Conservation (phyloP, 352 stramenopile genomes). For the Pythium monospermum region DNA sequence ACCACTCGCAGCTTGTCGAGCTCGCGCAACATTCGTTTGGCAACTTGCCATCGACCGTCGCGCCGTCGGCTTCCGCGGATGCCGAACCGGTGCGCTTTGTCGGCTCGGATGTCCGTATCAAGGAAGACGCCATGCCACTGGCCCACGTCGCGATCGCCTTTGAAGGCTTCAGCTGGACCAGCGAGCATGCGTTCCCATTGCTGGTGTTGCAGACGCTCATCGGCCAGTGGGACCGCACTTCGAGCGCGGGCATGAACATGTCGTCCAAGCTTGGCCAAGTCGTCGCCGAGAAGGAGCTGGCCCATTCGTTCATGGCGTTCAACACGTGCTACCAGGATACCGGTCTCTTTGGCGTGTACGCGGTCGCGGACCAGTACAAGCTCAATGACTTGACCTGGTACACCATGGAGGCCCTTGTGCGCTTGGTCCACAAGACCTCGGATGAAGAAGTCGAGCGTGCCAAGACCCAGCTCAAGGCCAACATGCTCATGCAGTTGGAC, state of each 20-base stretch:
- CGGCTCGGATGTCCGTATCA: conserved; percentile 89
- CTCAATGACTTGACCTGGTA: conserved; percentile 94
- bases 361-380: conserved; percentile 93
- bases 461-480: conserved; percentile 99
- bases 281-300: conserved; percentile 94
- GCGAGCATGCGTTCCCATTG: conserved; percentile 96
- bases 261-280: conserved; percentile 96
- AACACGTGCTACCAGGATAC: conserved; percentile 99
- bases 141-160: conserved; percentile 97
- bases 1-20: conserved; percentile 97
- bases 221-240: conserved; percentile 90
- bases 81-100: conserved; percentile 82
- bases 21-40: conserved; percentile 97
- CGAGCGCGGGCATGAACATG: conserved; percentile 92
- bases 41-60: conserved; percentile 79
- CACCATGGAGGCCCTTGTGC: conserved; percentile 93
- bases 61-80: conserved; percentile 56
- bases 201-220: conserved; percentile 97
- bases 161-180: conserved; percentile 97
- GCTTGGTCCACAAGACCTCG: conserved; percentile 94
- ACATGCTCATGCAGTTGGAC: conserved; percentile 99
- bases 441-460: conserved; percentile 97
- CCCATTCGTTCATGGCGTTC: conserved; percentile 98
- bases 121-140: conserved; percentile 82
- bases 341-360: conserved; percentile 98